Evolutionary conservation across 176 grass and related monocot species (phyloP).

Genomic region (Aechmea fasciata): DNA sequence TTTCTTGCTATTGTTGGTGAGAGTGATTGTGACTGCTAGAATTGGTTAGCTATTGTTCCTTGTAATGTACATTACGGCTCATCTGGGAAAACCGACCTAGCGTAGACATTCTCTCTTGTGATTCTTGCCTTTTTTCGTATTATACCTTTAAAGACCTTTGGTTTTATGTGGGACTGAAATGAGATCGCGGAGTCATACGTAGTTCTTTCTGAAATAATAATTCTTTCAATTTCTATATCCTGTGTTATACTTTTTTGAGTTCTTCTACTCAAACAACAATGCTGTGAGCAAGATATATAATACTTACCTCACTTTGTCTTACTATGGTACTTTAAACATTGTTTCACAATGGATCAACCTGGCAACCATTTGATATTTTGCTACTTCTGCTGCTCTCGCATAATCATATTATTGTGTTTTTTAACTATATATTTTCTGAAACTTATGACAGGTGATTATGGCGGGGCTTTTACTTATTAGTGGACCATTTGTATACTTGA

Average conservation of each 20-base stretch:
- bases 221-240: too few relatives aligned
- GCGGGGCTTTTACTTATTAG: constrained; percentile 66
- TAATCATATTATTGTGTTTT: constrained; percentile 1
- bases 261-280: too few relatives aligned
- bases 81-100: too few relatives aligned
- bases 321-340: too few relatives aligned
- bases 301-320: too few relatives aligned
- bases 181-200: neutral
- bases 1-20: too few relatives aligned
- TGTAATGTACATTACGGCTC: too few relatives aligned
- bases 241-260: too few relatives aligned
- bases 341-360: too few relatives aligned
- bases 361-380: neutral
- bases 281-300: too few relatives aligned
- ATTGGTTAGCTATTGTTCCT: too few relatives aligned
- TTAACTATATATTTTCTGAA: constrained; percentile 1
- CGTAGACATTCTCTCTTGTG: neutral
- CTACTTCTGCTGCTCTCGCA: neutral
- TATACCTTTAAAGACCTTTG: neutral
- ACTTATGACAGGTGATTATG: constrained; percentile 56
- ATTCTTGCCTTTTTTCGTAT: neutral
- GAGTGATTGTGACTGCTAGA: too few relatives aligned
- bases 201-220: neutral
- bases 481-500: constrained; percentile 61
- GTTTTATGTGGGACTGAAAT: neutral